phyloP scores from a whole-genome alignment of 139 green algal genomes.

The Pedinophyceae sp. region DNA sequence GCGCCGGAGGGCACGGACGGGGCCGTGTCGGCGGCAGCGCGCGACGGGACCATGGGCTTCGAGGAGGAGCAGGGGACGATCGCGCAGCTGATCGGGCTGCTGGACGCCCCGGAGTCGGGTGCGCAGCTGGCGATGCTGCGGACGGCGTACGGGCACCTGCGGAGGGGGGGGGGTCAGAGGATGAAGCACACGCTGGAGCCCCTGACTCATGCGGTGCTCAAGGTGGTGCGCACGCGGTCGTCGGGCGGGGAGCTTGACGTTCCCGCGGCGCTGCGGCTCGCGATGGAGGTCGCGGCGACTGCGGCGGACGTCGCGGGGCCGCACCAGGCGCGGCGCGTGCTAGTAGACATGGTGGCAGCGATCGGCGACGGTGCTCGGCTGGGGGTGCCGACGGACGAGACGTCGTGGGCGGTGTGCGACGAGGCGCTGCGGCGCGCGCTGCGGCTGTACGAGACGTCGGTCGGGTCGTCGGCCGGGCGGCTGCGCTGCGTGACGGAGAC shows the following conservation, averaged over 20 bases:
- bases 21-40: slow-evolving; percentile 51
- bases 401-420: background rate
- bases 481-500: background rate
- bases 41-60: slow-evolving; percentile 19
- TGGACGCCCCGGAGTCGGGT: slow-evolving; percentile 32
- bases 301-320: background rate
- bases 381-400: background rate
- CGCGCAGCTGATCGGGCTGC: slow-evolving; percentile 69
- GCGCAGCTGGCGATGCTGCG: slow-evolving; percentile 53
- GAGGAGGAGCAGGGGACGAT: slow-evolving; percentile 77
- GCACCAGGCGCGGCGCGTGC: slow-evolving; percentile 3
- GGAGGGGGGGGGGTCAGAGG: slow-evolving; percentile 43
- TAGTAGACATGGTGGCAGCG: background rate
- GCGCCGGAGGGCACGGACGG: slow-evolving; percentile 19
- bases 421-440: too few relatives aligned
- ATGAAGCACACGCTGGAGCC: slow-evolving; percentile 60
- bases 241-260: too few relatives aligned
- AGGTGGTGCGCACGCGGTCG: slow-evolving; percentile 14
- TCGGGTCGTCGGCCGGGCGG: too few relatives aligned
- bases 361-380: slow-evolving; percentile 1
- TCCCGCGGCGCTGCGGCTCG: too few relatives aligned
- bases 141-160: slow-evolving; percentile 28
- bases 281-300: too few relatives aligned
- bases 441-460: slow-evolving; percentile 2
- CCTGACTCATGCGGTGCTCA: slow-evolving; percentile 52